Evolutionary conservation across 305 asterid species (phyloP), one percentile per base, ranked within the genome.

Genomic region (Ruellia speciosa): DNA sequence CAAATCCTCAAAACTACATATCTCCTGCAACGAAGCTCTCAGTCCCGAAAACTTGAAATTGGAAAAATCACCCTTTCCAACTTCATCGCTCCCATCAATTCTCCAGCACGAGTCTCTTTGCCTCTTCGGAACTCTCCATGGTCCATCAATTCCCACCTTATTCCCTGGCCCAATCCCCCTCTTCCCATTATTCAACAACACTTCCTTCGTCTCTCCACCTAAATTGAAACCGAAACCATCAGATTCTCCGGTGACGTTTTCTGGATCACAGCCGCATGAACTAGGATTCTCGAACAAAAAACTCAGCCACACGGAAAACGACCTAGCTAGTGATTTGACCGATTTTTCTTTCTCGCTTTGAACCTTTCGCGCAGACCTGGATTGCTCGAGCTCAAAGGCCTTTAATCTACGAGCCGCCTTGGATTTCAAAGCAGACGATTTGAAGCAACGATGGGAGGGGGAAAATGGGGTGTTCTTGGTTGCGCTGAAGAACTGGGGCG

Each of bases 41-140:
- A 88, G 66, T 52, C 76, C 82, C 31, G 69, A 64, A 77, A 73
- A 80, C 77, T 19, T 71, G 20, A 70, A 63, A 67, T 72, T 72
- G 7, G 76, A 58, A 65, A 72, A 49, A 3, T 52, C 81, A 58
- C 49, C 56, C 52, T 49, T 64, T 0, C 58, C 65, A 45, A 28
- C 65, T 17, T 76, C 83, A 37, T 64, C 82, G 9, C 70, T 67
- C 20, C 63, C 86, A 37, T 58, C 68, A 34, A 70, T 75, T 53
- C 72, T 75, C 86, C 88, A 82, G 7, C 65, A 60, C 68, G 51
- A 67, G 53, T 70, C 75, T 69, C 80, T 84, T 66, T 75, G 97
- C 76, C 97, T 81, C 81, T 93, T 93, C n/a, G 99, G 96, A 31
- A 81, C 95, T 46, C 97, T 74, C 96, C 96, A 93, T 9, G 76